Evolutionary conservation across 2,329 filamentous ascomycete species (phyloP), one percentile per base, ranked within the genome.

Genomic region (Diplocarpon rosae): DNA sequence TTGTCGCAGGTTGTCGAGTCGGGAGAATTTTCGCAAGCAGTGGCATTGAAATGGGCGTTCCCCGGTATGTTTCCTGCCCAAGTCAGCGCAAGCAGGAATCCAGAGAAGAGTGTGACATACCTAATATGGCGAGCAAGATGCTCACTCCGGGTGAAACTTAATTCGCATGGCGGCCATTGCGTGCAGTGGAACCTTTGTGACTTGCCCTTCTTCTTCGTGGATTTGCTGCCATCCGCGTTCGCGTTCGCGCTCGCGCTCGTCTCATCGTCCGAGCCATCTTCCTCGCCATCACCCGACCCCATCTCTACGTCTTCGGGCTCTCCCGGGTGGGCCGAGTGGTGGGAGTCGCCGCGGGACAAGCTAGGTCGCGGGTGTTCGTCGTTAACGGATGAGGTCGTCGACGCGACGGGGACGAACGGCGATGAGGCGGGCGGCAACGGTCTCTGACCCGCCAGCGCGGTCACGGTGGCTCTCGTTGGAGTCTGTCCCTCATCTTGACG

Each of bases 11-110:
- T 98, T 98, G 64, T 98, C 90, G 37, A 96, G 75, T 39, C 90
- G 78, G 9, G 92, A 96, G 63, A 98, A 98, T 44, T 88, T 78
- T 40, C 92, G 78, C 2, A 83, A 86, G 65, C 92, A 98, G 64
- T 96, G 92, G 56, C 92, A 98, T 64, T 93, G 85, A 58, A 96
- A 98, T 0, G 92, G 92, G 24, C 92, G 80, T 68, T 98, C 92
- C 42, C 92, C 92, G 0, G 92, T 98, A 60, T 98, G 92, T 75
- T 96, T 96, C 57, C 88, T 92, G 51, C 14, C 14, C 41, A 13
- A 38, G 39, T 53, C 42, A 52, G 62, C 52, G 7, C 33, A 9
- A 34, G 46, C 52, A 64, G 52, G 30, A 24, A 24, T 7, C 3
- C 20, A 7, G 7, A 24, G 20, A 24, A 3, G n/a, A n/a, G n/a